A percentile compares a stretch with the other conserved stretches of the same genome.
These are phyloP conservation scores for Nicotiana noctiflora DNA, from an alignment of 257 asterid genomes.

Conservation along the genomic window DNA sequence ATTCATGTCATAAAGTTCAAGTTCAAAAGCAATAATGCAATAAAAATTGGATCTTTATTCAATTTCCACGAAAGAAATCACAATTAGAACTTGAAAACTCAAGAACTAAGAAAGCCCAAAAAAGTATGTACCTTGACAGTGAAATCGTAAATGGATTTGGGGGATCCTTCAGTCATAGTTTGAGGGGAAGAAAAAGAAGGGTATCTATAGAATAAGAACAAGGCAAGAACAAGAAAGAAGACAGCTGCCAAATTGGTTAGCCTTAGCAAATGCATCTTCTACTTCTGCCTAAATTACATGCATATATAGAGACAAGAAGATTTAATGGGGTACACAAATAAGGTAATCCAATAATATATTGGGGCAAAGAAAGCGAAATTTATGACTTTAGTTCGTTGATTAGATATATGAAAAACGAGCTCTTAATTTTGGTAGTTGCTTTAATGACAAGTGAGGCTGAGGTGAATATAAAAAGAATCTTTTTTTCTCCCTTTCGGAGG, in stretches of 20 bases:
- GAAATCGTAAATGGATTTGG: too few species aligned
- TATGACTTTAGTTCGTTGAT: background rate
- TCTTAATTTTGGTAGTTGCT: background rate
- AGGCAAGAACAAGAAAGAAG: constrained; percentile 35
- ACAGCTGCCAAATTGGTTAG: constrained; percentile 38
- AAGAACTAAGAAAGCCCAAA: too few species aligned
- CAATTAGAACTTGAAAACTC: too few species aligned
- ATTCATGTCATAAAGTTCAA: too few species aligned
- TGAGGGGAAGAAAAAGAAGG: constrained; percentile 17
- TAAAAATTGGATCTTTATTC: too few species aligned
- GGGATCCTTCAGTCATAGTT: constrained; percentile 17
- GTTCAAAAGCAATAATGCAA: too few species aligned
- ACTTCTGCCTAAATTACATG: background rate
- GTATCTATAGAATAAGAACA: constrained; percentile 25
- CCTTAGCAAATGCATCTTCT: constrained; percentile 17
- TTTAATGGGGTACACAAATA: background rate
- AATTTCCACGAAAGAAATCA: too few species aligned
- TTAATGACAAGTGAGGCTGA: background rate
- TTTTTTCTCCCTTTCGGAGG: background rate
- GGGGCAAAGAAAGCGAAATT: background rate
- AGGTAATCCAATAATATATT: background rate
- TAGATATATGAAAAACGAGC: background rate
- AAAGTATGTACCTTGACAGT: too few species aligned
- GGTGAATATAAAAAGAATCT: background rate
- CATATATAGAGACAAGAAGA: constrained; percentile 2